Percentiles rank a stretch among this genome's conserved stretches.
Evolutionary conservation across 305 asterid species (phyloP).

Genomic region (Lippia alba): DNA sequence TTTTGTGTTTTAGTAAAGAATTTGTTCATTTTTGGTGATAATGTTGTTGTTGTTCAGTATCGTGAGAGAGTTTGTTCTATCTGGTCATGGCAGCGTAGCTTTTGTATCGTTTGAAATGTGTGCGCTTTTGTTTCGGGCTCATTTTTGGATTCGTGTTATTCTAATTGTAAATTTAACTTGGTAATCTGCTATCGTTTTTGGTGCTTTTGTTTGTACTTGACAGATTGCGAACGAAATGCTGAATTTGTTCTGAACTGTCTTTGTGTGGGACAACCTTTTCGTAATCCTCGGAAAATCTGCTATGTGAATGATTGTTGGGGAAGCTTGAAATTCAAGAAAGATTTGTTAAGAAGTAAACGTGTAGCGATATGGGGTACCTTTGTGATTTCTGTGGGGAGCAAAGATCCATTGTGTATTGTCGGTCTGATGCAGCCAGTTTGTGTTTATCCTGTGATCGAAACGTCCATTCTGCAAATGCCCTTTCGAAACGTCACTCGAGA

Average conservation of each 20-base stretch:
- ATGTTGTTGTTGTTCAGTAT: constrained; percentile 25
- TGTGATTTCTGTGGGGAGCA: constrained; percentile 66
- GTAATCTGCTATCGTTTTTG: neutral
- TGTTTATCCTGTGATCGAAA: constrained; percentile 68
- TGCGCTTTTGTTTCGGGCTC: constrained; percentile 8
- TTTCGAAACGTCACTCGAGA: constrained; percentile 68
- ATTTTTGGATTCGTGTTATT: neutral
- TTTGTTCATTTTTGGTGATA: constrained; percentile 26
- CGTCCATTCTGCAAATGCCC: constrained; percentile 70
- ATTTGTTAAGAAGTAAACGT: neutral
- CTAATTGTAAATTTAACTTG: neutral
- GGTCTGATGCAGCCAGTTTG: constrained; percentile 67
- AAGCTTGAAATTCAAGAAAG: neutral
- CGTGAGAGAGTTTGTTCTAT: constrained; percentile 19
- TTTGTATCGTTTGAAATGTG: neutral
- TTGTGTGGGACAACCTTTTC: neutral
- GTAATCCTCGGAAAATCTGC: neutral
- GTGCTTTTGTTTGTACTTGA: constrained; percentile 4
- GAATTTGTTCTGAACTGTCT: neutral
- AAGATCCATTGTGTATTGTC: constrained; percentile 58
- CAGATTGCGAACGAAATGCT: constrained; percentile 1
- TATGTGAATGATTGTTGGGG: constrained; percentile 9
- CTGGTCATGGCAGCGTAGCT: too few species aligned
- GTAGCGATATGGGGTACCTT: constrained; percentile 51
- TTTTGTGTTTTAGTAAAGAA: constrained; percentile 9